These are phyloP conservation scores for Termitomyces sp. DNA, from an alignment of 768 basidiomycete genomes.

Conservation along the genomic window DNA sequence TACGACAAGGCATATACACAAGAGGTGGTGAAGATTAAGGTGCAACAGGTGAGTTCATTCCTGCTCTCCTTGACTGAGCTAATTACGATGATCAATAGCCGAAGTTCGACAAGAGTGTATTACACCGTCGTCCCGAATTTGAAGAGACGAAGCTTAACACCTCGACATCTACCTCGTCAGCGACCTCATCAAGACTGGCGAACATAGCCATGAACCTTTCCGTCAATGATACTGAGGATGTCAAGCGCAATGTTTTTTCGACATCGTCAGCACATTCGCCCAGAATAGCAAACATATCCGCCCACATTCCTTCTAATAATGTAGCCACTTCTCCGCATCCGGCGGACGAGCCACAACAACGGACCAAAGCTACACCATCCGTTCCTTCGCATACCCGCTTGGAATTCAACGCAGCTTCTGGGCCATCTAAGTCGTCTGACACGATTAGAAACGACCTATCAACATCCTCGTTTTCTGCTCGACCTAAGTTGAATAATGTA, in stretches of 20 bases:
- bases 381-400: conserved; percentile 35
- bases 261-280: conserved; percentile 6
- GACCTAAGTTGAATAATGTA: not conserved
- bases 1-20: conserved; percentile 90
- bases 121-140: conserved; percentile 70
- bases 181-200: conserved; percentile 11
- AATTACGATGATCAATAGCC: conserved; percentile 29
- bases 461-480: conserved; percentile 1
- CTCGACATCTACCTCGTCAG: conserved; percentile 1
- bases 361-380: conserved; percentile 23
- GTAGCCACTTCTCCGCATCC: conserved; percentile 7
- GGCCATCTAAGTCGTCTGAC: conserved; percentile 5
- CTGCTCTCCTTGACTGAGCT: not conserved
- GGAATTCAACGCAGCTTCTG: conserved; percentile 12
- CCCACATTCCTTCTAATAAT: conserved; percentile 1
- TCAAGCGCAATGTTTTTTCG: conserved; percentile 1
- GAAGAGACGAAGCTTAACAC: conserved; percentile 36
- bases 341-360: conserved; percentile 15
- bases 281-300: conserved; percentile 8
- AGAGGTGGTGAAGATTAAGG: conserved; percentile 84
- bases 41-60: conserved; percentile 58
- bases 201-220: not conserved
- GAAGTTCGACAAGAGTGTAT: conserved; percentile 61
- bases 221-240: not conserved
- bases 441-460: conserved; percentile 5